Conservation (phyloP, 768 basidiomycete species). For the Daedalea quercina region DNA sequence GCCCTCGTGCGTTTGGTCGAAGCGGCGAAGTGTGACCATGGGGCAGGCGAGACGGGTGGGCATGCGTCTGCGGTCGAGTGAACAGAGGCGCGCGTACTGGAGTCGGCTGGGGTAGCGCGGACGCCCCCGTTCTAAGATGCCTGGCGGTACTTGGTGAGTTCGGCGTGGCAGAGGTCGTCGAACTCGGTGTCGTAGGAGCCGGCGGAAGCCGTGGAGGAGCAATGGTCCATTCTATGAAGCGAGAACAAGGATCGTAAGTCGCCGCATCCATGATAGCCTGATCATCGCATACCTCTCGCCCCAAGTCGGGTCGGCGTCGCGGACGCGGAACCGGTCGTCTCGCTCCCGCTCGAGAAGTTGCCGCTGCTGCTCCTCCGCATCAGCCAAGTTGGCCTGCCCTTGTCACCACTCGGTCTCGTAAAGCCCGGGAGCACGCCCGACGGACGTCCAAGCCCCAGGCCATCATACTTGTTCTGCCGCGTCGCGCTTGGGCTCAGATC, state of each 20-base stretch:
- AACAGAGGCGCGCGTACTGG: constrained; percentile 1
- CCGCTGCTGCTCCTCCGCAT: constrained; percentile 78
- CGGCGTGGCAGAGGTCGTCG: constrained; percentile 29
- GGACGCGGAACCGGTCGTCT: constrained; percentile 45
- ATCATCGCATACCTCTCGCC: constrained; percentile 34
- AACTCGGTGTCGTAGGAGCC: constrained; percentile 48
- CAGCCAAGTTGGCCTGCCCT: constrained; percentile 46
- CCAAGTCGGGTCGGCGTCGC: constrained; percentile 57
- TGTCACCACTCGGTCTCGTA: constrained; percentile 12
- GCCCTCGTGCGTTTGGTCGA: constrained; percentile 1
- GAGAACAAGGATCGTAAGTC: constrained; percentile 5
- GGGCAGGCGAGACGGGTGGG: constrained; percentile 10
- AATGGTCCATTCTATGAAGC: constrained; percentile 47
- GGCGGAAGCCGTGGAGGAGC: constrained; percentile 39
- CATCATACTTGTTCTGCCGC: constrained; percentile 47
- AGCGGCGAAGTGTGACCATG: constrained; percentile 3
- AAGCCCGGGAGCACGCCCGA: constrained; percentile 15
- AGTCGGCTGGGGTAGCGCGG: constrained; percentile 5
- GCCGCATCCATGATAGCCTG: background rate
- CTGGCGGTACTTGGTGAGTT: constrained; percentile 18
- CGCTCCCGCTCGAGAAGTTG: constrained; percentile 73
- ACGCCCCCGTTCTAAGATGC: background rate
- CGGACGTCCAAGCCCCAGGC: constrained; percentile 63
- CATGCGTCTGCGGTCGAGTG: constrained; percentile 14
- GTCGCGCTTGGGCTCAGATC: constrained; percentile 49